Conservation (phyloP, 345 rosid species). For the Turritis glabra region DNA sequence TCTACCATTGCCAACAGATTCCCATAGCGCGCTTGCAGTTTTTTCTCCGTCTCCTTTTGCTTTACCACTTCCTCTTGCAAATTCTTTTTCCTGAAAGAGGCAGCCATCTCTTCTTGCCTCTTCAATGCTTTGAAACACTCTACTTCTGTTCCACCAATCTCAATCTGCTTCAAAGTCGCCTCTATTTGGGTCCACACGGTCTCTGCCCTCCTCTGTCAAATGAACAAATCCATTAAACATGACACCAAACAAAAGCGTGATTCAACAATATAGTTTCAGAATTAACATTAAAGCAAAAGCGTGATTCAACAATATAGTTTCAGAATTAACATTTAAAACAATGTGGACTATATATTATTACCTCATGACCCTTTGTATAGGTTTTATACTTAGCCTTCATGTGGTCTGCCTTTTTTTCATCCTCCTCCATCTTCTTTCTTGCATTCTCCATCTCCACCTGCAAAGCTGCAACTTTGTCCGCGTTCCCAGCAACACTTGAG, state of each 20-base stretch:
- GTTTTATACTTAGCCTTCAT: constrained; percentile 79
- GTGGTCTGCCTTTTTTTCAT: constrained; percentile 81
- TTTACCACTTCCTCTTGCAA: constrained; percentile 87
- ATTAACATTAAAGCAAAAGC: not conserved
- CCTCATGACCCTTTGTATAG: constrained; percentile 97
- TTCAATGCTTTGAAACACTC: constrained; percentile 90
- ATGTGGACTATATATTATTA: constrained; percentile 34
- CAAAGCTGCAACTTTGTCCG: constrained; percentile 86
- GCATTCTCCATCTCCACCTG: constrained; percentile 76
- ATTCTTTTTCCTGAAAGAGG: constrained; percentile 73
- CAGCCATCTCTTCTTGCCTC: constrained; percentile 93
- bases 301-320: not conserved
- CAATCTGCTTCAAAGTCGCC: constrained; percentile 77
- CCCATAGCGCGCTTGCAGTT: constrained; percentile 76
- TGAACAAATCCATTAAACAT: constrained; percentile 13
- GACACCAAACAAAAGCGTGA: constrained; percentile 3
- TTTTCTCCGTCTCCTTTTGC: constrained; percentile 85
- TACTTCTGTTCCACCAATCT: constrained; percentile 83
- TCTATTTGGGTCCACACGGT: constrained; percentile 75
- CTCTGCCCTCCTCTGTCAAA: constrained; percentile 70
- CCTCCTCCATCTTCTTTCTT: constrained; percentile 73
- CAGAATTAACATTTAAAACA: not conserved
- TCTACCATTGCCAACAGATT: constrained; percentile 59
- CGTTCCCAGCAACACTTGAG: constrained; percentile 89
- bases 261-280: not conserved